These are phyloP conservation scores for Tanacetum coccineum DNA, from an alignment of 129 eudicot species.

Conservation along the genomic window DNA sequence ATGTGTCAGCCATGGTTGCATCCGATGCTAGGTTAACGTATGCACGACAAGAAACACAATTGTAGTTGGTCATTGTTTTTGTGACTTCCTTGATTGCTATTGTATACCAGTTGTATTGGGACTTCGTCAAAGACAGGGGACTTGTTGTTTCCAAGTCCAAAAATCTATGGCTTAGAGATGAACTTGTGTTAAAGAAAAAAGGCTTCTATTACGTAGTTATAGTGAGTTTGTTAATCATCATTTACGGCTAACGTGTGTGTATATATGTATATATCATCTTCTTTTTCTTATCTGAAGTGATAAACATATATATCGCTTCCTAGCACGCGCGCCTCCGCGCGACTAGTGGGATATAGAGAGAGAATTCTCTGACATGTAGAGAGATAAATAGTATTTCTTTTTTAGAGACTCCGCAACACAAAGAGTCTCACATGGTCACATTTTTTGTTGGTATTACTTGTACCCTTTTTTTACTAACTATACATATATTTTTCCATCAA, in stretches of 20 bases:
- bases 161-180: slow-evolving; percentile 83
- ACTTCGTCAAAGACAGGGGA: slow-evolving; percentile 99
- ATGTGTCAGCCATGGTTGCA: slow-evolving; percentile 94
- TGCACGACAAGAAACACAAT: slow-evolving; percentile 37
- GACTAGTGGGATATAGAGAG: too few species aligned
- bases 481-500: too few species aligned
- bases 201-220: slow-evolving; percentile 77
- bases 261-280: background rate
- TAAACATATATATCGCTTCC: too few species aligned
- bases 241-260: background rate
- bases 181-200: slow-evolving; percentile 66
- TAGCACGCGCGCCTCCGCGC: too few species aligned
- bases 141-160: slow-evolving; percentile 59
- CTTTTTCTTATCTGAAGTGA: too few species aligned
- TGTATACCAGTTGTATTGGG: slow-evolving; percentile 90
- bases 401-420: slow-evolving; percentile 68
- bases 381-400: too few species aligned
- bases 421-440: slow-evolving; percentile 91
- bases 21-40: too few species aligned
- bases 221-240: too few species aligned
- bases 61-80: slow-evolving; percentile 63
- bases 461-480: too few species aligned
- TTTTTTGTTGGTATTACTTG: slow-evolving; percentile 63
- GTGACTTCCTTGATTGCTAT: slow-evolving; percentile 81
- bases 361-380: too few species aligned